These are phyloP conservation scores for Gamarada debralockiae DNA, from an alignment of 495 filamentous ascomycete genomes.

Conservation along the genomic window DNA sequence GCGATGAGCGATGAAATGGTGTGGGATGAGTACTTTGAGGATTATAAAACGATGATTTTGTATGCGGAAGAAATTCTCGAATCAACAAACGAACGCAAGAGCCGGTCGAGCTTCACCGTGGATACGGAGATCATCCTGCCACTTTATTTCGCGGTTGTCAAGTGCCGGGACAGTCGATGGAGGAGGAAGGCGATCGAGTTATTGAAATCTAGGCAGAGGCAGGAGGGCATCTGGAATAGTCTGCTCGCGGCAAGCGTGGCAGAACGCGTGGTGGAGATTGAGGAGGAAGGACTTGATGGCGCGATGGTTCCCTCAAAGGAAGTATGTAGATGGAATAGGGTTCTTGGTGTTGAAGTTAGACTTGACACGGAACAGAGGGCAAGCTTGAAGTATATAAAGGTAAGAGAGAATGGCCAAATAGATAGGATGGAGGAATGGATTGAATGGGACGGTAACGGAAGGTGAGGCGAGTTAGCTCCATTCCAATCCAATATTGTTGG, in stretches of 20 bases:
- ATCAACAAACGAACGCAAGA: not conserved
- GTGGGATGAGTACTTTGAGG: not conserved
- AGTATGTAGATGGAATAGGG: not conserved
- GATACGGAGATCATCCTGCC: not conserved
- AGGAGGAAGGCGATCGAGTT: not conserved
- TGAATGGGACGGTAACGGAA: no score
- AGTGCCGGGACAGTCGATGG: not conserved
- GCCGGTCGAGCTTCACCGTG: not conserved
- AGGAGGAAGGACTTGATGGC: not conserved
- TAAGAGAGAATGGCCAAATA: not conserved
- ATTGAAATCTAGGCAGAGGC: not conserved
- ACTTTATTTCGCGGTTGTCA: not conserved
- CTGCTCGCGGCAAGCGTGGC: not conserved
- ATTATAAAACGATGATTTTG: not conserved
- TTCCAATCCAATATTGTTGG: no score
- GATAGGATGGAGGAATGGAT: not conserved
- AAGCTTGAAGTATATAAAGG: not conserved
- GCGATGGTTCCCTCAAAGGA: not conserved
- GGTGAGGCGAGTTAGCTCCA: no score
- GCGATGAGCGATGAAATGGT: not conserved
- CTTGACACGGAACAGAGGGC: not conserved
- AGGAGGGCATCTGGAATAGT: conserved; percentile 3
- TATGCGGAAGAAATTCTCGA: not conserved
- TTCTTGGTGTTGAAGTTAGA: not conserved
- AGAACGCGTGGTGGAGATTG: conserved; percentile 1